Percentiles rank a stretch among this genome's conserved stretches.
Conservation (phyloP, 345 rosid genomes). For the Gossypium bickii region DNA sequence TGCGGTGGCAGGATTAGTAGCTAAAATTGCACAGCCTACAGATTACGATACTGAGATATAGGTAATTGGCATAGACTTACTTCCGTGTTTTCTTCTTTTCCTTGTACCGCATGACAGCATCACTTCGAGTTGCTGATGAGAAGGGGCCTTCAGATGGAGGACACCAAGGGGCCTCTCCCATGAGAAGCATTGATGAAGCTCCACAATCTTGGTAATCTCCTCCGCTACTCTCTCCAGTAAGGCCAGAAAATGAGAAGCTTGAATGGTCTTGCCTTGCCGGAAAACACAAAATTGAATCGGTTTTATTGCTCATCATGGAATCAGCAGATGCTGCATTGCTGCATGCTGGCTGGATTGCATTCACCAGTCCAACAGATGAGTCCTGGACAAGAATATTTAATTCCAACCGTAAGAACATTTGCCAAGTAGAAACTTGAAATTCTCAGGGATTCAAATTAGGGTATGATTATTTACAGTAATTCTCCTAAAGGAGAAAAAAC, state of each 20-base stretch:
- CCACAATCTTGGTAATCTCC: conserved; percentile 93
- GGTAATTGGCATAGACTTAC: conserved; percentile 47
- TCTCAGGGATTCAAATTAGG: neutral
- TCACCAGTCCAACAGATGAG: conserved; percentile 47
- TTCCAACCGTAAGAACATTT: conserved; percentile 7
- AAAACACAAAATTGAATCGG: conserved; percentile 72
- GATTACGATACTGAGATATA: neutral
- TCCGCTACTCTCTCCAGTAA: conserved; percentile 68
- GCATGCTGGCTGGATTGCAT: conserved; percentile 50
- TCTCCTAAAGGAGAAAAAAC: neutral
- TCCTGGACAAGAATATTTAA: conserved; percentile 32
- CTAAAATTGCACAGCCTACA: neutral
- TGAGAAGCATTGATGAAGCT: conserved; percentile 64
- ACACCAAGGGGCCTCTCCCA: conserved; percentile 91
- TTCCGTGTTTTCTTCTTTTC: conserved; percentile 93
- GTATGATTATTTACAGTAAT: neutral
- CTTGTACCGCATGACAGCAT: conserved; percentile 94
- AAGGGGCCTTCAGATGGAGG: conserved; percentile 51
- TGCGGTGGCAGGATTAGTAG: neutral
- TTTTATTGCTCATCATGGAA: conserved; percentile 81
- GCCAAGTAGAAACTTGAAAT: neutral
- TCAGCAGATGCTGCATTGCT: conserved; percentile 81
- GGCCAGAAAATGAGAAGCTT: conserved; percentile 77
- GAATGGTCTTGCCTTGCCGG: conserved; percentile 51
- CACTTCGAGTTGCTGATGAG: conserved; percentile 55